phyloP scores from a whole-genome alignment of 1,284 basidiomycete genomes.

The Taiwanofungus camphoratus region DNA sequence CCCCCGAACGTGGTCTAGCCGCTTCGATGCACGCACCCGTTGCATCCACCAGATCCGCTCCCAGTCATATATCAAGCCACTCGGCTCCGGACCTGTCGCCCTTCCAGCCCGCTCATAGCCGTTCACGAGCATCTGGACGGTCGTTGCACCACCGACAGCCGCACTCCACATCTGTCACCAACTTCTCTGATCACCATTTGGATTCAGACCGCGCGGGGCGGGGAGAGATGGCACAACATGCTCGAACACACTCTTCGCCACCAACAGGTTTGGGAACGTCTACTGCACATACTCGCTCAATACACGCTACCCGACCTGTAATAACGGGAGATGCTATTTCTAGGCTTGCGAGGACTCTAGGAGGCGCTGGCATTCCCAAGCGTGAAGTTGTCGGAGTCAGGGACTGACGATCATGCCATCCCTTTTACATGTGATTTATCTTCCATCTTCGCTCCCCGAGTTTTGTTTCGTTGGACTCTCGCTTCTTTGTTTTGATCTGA shows the following conservation, averaged over 20 bases:
- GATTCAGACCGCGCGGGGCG: constrained; percentile 13
- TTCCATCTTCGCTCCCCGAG: neutral
- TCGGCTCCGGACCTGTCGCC: constrained; percentile 21
- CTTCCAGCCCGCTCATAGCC: constrained; percentile 37
- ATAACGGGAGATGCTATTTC: constrained; percentile 65
- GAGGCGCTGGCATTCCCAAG: constrained; percentile 26
- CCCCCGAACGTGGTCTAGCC: constrained; percentile 22
- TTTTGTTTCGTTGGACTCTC: too few relatives aligned
- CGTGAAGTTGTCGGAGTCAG: constrained; percentile 21
- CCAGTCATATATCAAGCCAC: constrained; percentile 28
- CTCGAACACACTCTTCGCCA: constrained; percentile 62
- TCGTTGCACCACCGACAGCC: constrained; percentile 21
- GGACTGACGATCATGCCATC: constrained; percentile 1
- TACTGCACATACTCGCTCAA: constrained; percentile 28
- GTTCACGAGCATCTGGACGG: constrained; percentile 49
- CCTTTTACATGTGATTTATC: neutral
- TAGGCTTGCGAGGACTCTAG: constrained; percentile 54
- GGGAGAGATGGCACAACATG: constrained; percentile 30
- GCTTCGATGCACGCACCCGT: constrained; percentile 47
- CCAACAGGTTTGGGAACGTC: constrained; percentile 30
- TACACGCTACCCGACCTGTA: constrained; percentile 52
- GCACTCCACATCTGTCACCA: constrained; percentile 20
- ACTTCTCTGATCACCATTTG: constrained; percentile 17
- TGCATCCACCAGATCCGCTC: constrained; percentile 25
- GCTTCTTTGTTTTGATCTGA: too few relatives aligned